Percentiles rank a stretch among this genome's conserved stretches.
phyloP scores from a whole-genome alignment of 345 rosid species.

The Noccaea bulbosa region DNA sequence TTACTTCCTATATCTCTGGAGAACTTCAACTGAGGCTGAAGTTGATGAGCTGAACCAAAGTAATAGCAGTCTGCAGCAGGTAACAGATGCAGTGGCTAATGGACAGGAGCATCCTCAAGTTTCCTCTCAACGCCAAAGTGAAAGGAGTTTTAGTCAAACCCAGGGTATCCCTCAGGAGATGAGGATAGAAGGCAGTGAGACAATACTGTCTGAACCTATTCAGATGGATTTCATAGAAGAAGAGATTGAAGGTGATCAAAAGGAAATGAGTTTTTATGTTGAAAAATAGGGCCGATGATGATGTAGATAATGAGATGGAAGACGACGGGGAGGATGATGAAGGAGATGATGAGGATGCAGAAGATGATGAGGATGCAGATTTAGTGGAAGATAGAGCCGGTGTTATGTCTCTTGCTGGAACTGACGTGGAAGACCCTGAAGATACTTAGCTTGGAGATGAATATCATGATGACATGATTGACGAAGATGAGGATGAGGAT shows the following conservation, averaged over 20 bases:
- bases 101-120: constrained; percentile 56
- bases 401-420: constrained; percentile 92
- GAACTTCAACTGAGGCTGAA: constrained; percentile 52
- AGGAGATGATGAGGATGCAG: constrained; percentile 94
- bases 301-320: constrained; percentile 94
- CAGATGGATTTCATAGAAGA: constrained; percentile 88
- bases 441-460: constrained; percentile 92
- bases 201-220: constrained; percentile 58
- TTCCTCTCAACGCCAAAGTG: constrained; percentile 55
- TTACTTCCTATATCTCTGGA: constrained; percentile 70
- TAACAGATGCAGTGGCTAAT: constrained; percentile 50
- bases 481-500: constrained; percentile 95
- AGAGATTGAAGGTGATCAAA: constrained; percentile 82
- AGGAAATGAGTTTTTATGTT: constrained; percentile 79
- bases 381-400: constrained; percentile 94
- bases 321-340: constrained; percentile 97
- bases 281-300: constrained; percentile 88
- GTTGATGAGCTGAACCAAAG: constrained; percentile 54
- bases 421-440: constrained; percentile 94
- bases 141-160: constrained; percentile 51
- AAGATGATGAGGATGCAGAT: constrained; percentile 93
- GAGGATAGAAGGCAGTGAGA: constrained; percentile 72
- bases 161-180: constrained; percentile 63
- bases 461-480: constrained; percentile 90
- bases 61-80: constrained; percentile 52